Percentiles rank a stretch among this genome's conserved stretches.
phyloP scores from a whole-genome alignment of 192 early-diverging fungal species.

The Coemansia sp. region DNA sequence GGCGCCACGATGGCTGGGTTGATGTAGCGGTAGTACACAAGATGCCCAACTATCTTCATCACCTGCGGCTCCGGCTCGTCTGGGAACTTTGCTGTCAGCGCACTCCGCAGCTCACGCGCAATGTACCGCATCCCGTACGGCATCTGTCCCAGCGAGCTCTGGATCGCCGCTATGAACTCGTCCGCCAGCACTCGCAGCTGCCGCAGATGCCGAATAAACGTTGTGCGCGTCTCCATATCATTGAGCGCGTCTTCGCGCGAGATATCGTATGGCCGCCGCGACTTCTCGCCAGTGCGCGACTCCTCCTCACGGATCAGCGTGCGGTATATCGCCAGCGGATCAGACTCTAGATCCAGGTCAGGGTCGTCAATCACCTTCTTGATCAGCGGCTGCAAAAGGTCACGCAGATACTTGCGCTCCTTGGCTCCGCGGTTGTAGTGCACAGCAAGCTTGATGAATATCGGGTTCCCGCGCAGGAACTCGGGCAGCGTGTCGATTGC shows the following conservation, averaged over 20 bases:
- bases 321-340: conserved; percentile 88
- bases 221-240: conserved; percentile 75
- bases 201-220: conserved; percentile 67
- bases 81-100: conserved; percentile 81
- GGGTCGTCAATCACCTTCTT: conserved; percentile 74
- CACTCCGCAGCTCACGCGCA: conserved; percentile 82
- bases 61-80: conserved; percentile 77
- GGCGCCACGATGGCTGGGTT: conserved; percentile 98
- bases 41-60: conserved; percentile 85
- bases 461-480: conserved; percentile 91
- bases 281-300: conserved; percentile 79
- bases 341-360: conserved; percentile 85
- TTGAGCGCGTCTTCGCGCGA: conserved; percentile 76
- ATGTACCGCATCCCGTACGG: conserved; percentile 96
- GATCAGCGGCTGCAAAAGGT: conserved; percentile 81
- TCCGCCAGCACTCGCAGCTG: conserved; percentile 81
- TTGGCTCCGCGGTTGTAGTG: conserved; percentile 95
- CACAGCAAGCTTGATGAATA: conserved; percentile 95
- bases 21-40: conserved; percentile 98
- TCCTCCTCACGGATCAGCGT: conserved; percentile 88
- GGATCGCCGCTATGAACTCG: conserved; percentile 81
- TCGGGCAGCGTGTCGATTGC: conserved; percentile 81
- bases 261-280: conserved; percentile 71
- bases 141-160: conserved; percentile 76
- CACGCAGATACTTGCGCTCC: conserved; percentile 86